Base-by-base conservation (phyloP, 257 asterid species). In the Ocimum tenuiflorum region DNA sequence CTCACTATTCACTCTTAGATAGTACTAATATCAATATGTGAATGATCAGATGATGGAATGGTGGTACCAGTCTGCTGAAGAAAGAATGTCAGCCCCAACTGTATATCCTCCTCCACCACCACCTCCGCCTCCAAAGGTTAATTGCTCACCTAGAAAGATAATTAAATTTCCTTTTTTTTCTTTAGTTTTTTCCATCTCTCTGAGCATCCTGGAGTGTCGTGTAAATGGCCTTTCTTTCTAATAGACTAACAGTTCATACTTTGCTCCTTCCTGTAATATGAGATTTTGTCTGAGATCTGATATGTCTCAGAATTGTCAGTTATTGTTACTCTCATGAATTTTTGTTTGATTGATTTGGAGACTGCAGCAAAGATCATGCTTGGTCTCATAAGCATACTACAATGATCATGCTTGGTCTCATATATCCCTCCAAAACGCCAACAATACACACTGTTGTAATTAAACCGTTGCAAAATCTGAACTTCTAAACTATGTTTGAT, bases 41-140 rank as follows among this genome's bases (percentile, higher is more conserved):
- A 69, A 42, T 54, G 29, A 67, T 36, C 75, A 92, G 99, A 94
- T 94, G 99, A 94, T 90, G 99, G 99, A 94, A 70, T 94, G 97
- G 99, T 94, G 99, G 99, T 94, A 94, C 81, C 99, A 94, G 79
- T 90, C 97, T 18, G 99, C 96, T 0, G 99, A 94, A 75, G 97
- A 94, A 77, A 85, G 96, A 77, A 94, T 94, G 95, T 94, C 95
- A 23, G 99, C 99, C 62, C 96, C 99, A 12, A 86, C 96, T 23
- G 90, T 90, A 50, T 94, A 94, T 77, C 99, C 97, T 41, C 95
- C 99, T 8, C 99, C 99, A 7, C 99, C 97, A 0, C 99, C 97
- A 1, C 97, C 99, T 54, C 95, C 95, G 33, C 83, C 88, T 45
- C 97, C 99, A 14, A 88, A 86, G 95, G 97, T 92, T 71, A 69